A percentile compares a stretch with the other conserved stretches of the same genome.
Conservation (phyloP, 2,329 filamentous ascomycete species). For the Pseudomassariella vexata region DNA sequence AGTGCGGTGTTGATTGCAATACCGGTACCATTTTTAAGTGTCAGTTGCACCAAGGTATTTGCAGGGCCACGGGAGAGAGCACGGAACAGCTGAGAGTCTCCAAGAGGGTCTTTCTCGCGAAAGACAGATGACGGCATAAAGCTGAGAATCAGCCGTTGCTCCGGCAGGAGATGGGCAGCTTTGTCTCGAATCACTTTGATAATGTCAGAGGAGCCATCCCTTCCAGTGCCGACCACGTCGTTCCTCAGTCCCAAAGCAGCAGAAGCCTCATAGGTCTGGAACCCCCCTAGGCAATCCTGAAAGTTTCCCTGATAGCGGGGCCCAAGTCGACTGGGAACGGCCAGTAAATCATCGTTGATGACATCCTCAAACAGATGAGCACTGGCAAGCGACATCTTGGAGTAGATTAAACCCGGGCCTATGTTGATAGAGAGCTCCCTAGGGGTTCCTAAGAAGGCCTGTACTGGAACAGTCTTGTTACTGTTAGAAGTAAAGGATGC, state of each 20-base stretch:
- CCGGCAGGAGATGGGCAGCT: slow-evolving; percentile 74
- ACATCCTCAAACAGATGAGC: slow-evolving; percentile 84
- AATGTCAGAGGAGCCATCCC: slow-evolving; percentile 88
- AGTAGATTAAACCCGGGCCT: slow-evolving; percentile 66
- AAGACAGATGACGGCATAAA: slow-evolving; percentile 77
- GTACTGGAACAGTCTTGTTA: slow-evolving; percentile 62
- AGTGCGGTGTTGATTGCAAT: slow-evolving; percentile 85
- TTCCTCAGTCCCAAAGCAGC: slow-evolving; percentile 87
- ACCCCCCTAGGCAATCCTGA: slow-evolving; percentile 90
- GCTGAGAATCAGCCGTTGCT: slow-evolving; percentile 76
- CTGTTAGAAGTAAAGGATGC: slow-evolving; percentile 58
- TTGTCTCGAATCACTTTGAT: slow-evolving; percentile 81
- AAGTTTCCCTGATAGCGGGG: slow-evolving; percentile 93
- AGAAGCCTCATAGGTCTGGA: slow-evolving; percentile 93
- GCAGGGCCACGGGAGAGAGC: slow-evolving; percentile 69
- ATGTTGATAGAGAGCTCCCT: slow-evolving; percentile 74
- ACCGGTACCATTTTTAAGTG: slow-evolving; percentile 67
- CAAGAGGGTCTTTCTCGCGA: slow-evolving; percentile 71
- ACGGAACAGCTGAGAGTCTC: slow-evolving; percentile 71
- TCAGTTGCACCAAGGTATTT: slow-evolving; percentile 61
- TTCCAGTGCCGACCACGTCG: slow-evolving; percentile 82
- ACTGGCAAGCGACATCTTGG: slow-evolving; percentile 84
- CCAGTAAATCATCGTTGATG: slow-evolving; percentile 84
- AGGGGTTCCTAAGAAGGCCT: slow-evolving; percentile 91
- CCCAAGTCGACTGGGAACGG: slow-evolving; percentile 85